phyloP scores from a whole-genome alignment of 108 stramenopile genomes.

The Nitzschia sp. region DNA sequence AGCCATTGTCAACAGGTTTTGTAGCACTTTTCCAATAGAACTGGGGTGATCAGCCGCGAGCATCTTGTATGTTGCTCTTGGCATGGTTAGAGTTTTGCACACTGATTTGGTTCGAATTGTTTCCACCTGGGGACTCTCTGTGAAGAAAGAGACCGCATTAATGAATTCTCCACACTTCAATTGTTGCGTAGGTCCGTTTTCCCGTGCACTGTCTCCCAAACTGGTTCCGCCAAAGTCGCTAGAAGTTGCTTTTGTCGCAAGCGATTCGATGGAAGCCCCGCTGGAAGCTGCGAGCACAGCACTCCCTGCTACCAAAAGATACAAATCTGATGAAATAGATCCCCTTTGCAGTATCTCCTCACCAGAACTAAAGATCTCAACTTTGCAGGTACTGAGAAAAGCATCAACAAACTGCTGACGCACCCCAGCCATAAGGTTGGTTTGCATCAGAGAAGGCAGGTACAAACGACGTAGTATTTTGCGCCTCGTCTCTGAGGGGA shows the following conservation, averaged over 20 bases:
- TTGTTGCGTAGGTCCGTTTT: neutral
- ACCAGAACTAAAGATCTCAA: conserved; percentile 55
- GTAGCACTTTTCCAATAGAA: conserved; percentile 32
- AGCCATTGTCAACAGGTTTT: conserved; percentile 44
- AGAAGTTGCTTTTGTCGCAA: neutral
- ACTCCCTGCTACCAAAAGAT: conserved; percentile 49
- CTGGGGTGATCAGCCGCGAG: conserved; percentile 50
- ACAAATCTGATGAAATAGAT: conserved; percentile 41
- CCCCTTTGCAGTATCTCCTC: conserved; percentile 49
- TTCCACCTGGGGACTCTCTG: conserved; percentile 48
- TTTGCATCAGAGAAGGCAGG: conserved; percentile 34
- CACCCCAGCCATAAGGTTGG: conserved; percentile 42
- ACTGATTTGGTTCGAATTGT: conserved; percentile 39
- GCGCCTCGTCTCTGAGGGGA: conserved; percentile 41
- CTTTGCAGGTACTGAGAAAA: conserved; percentile 43
- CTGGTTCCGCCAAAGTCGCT: conserved; percentile 10
- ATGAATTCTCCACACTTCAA: conserved; percentile 45
- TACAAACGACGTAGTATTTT: conserved; percentile 48
- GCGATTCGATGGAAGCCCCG: neutral
- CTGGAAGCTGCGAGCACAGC: conserved; percentile 27
- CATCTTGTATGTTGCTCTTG: conserved; percentile 33
- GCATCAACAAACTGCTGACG: conserved; percentile 53
- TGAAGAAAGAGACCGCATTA: conserved; percentile 54
- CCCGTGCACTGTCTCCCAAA: neutral
- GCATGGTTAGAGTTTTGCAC: conserved; percentile 53